Base-by-base conservation (phyloP, 106 monocot genomes). In the Cymbidium sinense region DNA sequence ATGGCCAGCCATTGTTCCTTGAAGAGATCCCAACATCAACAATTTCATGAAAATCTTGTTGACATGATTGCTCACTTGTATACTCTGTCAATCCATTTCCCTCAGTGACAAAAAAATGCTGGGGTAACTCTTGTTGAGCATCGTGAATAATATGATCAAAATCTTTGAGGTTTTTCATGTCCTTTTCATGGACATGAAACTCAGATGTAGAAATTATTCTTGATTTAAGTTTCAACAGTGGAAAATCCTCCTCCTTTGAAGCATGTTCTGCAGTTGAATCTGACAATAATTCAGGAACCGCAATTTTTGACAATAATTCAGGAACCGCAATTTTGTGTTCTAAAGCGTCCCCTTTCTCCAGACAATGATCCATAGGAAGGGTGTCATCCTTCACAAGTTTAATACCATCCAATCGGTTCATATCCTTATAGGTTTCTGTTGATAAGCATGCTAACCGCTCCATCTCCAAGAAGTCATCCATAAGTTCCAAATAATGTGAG, bases 391-490 rank as follows among this genome's bases (percentile, higher is more conserved):
- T 78, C 11, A 50, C 67, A 47, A 61, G 37, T 19, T 35, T 47
- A 20, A 21, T 28, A 74, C 51, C 50, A 79, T 77, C 55, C 19
- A 75, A 72, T 34, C 19, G 33, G 2, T 50, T 34, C 43, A 67
- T 47, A 4, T 69, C 34, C 5, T 50, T 82, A 75, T 80, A 80
- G 52, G 70, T 29, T 83, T 85, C 84, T 58, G 78, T 78, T 55
- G 91, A 79, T 75, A 79, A 70, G 43, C 75, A n/a, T n/a, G n/a
- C n/a, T n/a, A n/a, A n/a, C n/a, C n/a, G n/a, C n/a, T n/a, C n/a
- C n/a, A n/a, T n/a, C 69, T 89, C 84, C 43, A 89, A 69, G 36
- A 89, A 89, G 41, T 89, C 89, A 75, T 89, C 84, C 86, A 89
- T 86, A 25, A 84, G 73, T 18, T 82, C 86, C 76, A 89, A 36